These are phyloP conservation scores for Serendipita vermifera DNA, from an alignment of 768 basidiomycete species.

Conservation along the genomic window DNA sequence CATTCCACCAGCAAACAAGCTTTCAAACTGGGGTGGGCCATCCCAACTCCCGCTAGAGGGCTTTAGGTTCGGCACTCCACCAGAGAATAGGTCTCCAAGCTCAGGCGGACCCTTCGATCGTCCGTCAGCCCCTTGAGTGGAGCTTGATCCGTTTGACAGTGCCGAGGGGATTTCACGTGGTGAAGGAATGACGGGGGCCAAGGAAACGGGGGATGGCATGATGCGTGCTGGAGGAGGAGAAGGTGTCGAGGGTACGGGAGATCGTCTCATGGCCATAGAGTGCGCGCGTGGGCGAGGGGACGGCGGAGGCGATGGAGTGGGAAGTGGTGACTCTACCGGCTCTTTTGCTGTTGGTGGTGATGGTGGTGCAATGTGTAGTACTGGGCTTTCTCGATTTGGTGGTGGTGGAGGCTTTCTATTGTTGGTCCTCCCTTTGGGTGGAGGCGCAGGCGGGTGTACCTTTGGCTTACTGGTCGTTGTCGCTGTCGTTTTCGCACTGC, in stretches of 20 bases:
- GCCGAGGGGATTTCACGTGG: too few relatives aligned
- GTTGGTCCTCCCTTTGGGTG: conserved; percentile 27
- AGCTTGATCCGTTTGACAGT: too few relatives aligned
- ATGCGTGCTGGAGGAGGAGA: conserved; percentile 23
- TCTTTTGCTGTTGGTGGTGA: conserved; percentile 38
- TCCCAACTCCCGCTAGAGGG: too few relatives aligned
- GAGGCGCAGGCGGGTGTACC: conserved; percentile 24
- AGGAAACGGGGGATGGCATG: conserved; percentile 16
- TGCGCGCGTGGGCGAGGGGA: conserved; percentile 33
- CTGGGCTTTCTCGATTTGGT: conserved; percentile 22
- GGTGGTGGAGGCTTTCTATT: conserved; percentile 27
- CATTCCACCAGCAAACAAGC: too few relatives aligned
- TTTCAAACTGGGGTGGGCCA: too few relatives aligned
- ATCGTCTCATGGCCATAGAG: too few relatives aligned
- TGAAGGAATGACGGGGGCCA: too few relatives aligned
- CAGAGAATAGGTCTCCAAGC: too few relatives aligned
- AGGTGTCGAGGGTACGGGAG: conserved; percentile 26
- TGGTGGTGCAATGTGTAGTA: conserved; percentile 20
- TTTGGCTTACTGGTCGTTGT: conserved; percentile 24
- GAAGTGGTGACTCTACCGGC: conserved; percentile 24
- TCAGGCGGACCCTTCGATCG: too few relatives aligned
- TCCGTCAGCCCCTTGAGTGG: too few relatives aligned
- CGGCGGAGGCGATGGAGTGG: conserved; percentile 31
- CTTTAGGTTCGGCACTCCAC: too few relatives aligned
- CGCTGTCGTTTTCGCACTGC: conserved; percentile 12